Evolutionary conservation across 2,329 filamentous ascomycete species (phyloP).

Genomic region (Graphium sp.): DNA sequence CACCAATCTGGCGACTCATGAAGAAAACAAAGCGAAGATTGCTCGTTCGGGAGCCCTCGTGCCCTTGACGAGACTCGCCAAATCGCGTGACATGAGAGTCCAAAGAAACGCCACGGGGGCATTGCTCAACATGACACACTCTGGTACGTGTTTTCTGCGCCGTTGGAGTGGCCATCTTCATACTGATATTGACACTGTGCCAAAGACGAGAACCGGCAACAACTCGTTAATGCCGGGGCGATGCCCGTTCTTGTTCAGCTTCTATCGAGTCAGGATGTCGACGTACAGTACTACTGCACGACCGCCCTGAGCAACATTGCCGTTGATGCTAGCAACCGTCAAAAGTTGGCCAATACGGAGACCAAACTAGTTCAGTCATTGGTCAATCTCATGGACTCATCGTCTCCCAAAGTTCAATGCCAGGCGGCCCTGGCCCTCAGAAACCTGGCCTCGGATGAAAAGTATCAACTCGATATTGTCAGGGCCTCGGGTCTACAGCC

Average conservation of each 20-base stretch:
- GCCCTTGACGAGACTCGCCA: conserved; percentile 79
- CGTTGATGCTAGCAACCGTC: conserved; percentile 79
- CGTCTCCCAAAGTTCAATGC: conserved; percentile 93
- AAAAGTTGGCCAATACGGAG: conserved; percentile 81
- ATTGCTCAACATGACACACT: conserved; percentile 97
- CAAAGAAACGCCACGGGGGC: conserved; percentile 95
- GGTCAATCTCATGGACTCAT: conserved; percentile 93
- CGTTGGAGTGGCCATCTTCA: conserved; percentile 3
- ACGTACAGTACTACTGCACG: conserved; percentile 98
- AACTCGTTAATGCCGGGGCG: conserved; percentile 93
- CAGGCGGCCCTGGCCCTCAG: conserved; percentile 87
- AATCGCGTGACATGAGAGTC: conserved; percentile 96
- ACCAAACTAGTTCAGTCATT: conserved; percentile 83
- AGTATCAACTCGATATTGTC: conserved; percentile 96
- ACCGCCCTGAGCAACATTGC: conserved; percentile 97
- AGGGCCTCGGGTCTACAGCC: conserved; percentile 72
- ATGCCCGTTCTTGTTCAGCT: conserved; percentile 94
- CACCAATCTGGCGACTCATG: conserved; percentile 92
- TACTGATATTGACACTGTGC: conserved; percentile 8
- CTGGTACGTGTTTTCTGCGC: conserved; percentile 39
- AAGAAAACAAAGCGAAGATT: conserved; percentile 99
- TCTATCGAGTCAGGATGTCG: conserved; percentile 80
- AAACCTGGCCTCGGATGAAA: conserved; percentile 93
- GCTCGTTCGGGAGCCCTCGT: conserved; percentile 84
- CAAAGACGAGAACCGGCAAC: conserved; percentile 97